Evolutionary conservation across 805 yeast genomes (phyloP).

Genomic region (Hagleromyces aurorensis): DNA sequence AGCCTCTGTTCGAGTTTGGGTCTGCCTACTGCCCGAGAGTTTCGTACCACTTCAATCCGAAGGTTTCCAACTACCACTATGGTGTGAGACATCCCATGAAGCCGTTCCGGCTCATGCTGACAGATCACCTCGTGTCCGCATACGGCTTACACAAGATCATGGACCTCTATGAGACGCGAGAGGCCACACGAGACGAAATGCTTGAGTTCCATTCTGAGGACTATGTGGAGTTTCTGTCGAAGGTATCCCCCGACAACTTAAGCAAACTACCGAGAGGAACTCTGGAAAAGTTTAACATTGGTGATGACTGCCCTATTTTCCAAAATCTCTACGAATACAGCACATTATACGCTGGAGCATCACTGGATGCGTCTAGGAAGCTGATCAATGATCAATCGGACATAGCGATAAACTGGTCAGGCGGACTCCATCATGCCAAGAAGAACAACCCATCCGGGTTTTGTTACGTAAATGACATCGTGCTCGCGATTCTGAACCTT

Average conservation of each 20-base stretch:
- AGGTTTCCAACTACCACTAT: constrained; percentile 74
- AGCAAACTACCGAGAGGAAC: constrained; percentile 43
- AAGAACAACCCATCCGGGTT: constrained; percentile 86
- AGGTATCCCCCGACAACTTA: constrained; percentile 66
- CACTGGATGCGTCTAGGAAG: constrained; percentile 83
- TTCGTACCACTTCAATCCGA: constrained; percentile 82
- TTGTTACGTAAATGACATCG: constrained; percentile 87
- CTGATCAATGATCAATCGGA: constrained; percentile 77
- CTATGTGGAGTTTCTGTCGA: constrained; percentile 66
- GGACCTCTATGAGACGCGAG: constrained; percentile 81
- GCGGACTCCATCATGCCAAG: constrained; percentile 90
- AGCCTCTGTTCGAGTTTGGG: constrained; percentile 42
- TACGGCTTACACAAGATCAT: constrained; percentile 81
- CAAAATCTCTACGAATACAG: constrained; percentile 73
- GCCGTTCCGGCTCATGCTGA: constrained; percentile 86
- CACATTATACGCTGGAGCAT: constrained; percentile 79
- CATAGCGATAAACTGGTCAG: constrained; percentile 88
- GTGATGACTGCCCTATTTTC: constrained; percentile 87
- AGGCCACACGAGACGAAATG: constrained; percentile 77
- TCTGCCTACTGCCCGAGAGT: constrained; percentile 48
- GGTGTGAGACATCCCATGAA: constrained; percentile 98
- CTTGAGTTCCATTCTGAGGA: constrained; percentile 81
- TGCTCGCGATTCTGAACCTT: constrained; percentile 70
- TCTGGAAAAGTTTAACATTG: constrained; percentile 74
- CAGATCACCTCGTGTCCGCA: constrained; percentile 82